These are phyloP conservation scores for Chalciporus sp. DNA, from an alignment of 1,284 basidiomycete genomes.

Conservation along the genomic window DNA sequence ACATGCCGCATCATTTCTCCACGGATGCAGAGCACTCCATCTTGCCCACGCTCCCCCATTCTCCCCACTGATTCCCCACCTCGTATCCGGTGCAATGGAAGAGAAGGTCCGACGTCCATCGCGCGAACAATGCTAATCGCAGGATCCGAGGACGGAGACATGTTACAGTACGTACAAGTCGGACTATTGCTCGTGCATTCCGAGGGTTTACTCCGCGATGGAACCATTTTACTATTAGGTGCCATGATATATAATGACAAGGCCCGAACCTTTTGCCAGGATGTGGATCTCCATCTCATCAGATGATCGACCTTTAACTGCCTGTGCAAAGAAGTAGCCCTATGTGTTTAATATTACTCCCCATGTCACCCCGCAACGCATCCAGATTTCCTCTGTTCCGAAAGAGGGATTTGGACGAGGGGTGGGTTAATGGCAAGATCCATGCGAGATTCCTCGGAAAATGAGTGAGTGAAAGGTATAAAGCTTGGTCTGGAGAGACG, in stretches of 20 bases:
- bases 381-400: conserved; percentile 9
- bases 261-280: conserved; percentile 17
- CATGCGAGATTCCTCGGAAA: conserved; percentile 3
- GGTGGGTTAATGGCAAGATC: conserved; percentile 12
- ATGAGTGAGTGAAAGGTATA: conserved; percentile 19
- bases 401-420: conserved; percentile 21
- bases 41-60: conserved; percentile 19
- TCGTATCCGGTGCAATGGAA: background rate
- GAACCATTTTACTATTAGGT: conserved; percentile 16
- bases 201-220: conserved; percentile 27
- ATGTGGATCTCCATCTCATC: conserved; percentile 29
- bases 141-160: conserved; percentile 13
- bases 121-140: background rate
- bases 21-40: conserved; percentile 9
- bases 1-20: conserved; percentile 28
- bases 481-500: conserved; percentile 13
- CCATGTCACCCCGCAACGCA: conserved; percentile 21
- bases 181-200: conserved; percentile 8
- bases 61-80: background rate
- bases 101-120: conserved; percentile 4
- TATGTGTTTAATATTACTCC: conserved; percentile 20
- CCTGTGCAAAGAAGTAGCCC: conserved; percentile 9
- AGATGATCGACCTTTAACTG: conserved; percentile 25
- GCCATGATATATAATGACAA: conserved; percentile 17
- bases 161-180: conserved; percentile 12